Evolutionary conservation across 1,284 basidiomycete species (phyloP), one percentile per base, ranked within the genome.

Genomic region (Cystobasidiaceae sp.): DNA sequence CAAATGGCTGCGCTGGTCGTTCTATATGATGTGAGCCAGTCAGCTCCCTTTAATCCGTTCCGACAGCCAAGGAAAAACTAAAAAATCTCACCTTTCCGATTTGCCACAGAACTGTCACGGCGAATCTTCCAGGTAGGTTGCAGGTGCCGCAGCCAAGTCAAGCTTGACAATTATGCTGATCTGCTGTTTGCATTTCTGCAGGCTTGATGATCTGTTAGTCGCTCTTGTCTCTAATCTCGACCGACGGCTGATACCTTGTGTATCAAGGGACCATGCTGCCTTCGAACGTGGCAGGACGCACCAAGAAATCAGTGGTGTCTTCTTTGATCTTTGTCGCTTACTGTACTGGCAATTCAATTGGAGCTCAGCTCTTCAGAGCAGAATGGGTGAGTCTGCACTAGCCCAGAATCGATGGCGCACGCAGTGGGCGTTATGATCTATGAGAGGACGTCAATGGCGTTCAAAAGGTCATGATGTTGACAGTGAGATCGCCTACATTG

Each of bases 231-330:
- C n/a, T n/a, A n/a, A n/a, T n/a, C n/a, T n/a, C n/a, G n/a, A n/a
- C n/a, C n/a, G n/a, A n/a, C n/a, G n/a, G n/a, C n/a, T n/a, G n/a
- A n/a, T n/a, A n/a, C n/a, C n/a, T n/a, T n/a, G n/a, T n/a, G n/a
- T n/a, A n/a, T n/a, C n/a, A n/a, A n/a, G n/a, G 73, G 74, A 61
- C 71, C 4, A 56, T 75, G 19, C 71, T 75, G 68, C 68, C 71
- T 5, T 71, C 68, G 32, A 74, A 74, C 61, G 68, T 72, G 13
- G 73, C 72, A 8, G 75, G 75, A 8, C 67, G 73, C 43, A 75
- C 75, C 32, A 76, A 76, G 62, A 72, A 73, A 61, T 71, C 70
- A 37, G 69, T 74, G 7, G 68, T 74, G 13, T 68, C 70, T 8
- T 66, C 69, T 9, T 49, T 71, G 39, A 67, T 61, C 33, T 76